phyloP scores from a whole-genome alignment of 371 early-diverging fungal species.

The Thermomucor indicae-seudaticae region DNA sequence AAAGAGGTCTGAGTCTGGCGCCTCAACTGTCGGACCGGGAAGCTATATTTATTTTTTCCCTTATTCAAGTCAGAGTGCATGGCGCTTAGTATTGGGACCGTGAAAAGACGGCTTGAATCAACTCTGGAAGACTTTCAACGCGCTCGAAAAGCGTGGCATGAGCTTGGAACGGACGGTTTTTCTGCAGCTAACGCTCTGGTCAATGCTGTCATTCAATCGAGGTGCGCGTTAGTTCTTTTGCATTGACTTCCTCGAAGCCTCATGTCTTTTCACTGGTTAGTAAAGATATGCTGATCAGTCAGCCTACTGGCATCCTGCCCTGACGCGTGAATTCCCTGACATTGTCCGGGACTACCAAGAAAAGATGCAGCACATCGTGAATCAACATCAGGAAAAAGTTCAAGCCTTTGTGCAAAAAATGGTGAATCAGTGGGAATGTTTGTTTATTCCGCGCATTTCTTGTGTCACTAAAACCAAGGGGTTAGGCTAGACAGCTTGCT shows the following conservation, averaged over 20 bases:
- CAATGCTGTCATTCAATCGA: slow-evolving; percentile 36
- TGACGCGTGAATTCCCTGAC: slow-evolving; percentile 23
- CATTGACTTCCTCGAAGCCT: background rate
- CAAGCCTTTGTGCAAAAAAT: slow-evolving; percentile 20
- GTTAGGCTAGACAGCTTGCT: slow-evolving; percentile 25
- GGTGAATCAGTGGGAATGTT: slow-evolving; percentile 10
- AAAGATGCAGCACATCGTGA: slow-evolving; percentile 23
- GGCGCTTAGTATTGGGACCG: slow-evolving; percentile 28
- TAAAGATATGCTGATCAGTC: slow-evolving; percentile 39
- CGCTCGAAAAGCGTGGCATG: slow-evolving; percentile 30
- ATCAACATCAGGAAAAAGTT: slow-evolving; percentile 18
- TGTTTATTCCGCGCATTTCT: background rate
- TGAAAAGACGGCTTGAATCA: slow-evolving; percentile 28
- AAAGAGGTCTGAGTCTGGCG: too few relatives aligned
- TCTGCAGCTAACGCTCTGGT: slow-evolving; percentile 28
- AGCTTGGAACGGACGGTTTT: slow-evolving; percentile 34
- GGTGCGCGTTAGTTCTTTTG: slow-evolving; percentile 10
- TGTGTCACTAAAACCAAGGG: background rate
- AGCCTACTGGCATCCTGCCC: slow-evolving; percentile 43
- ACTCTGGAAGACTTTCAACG: slow-evolving; percentile 33
- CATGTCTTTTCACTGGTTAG: background rate
- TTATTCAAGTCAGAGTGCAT: slow-evolving; percentile 9
- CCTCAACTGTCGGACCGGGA: background rate
- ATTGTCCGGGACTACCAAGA: slow-evolving; percentile 26
- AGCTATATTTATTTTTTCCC: background rate